Percentiles rank a stretch among this genome's conserved stretches.
Evolutionary conservation across 257 asterid genomes (phyloP).

Genomic region (Solanum pennellii): DNA sequence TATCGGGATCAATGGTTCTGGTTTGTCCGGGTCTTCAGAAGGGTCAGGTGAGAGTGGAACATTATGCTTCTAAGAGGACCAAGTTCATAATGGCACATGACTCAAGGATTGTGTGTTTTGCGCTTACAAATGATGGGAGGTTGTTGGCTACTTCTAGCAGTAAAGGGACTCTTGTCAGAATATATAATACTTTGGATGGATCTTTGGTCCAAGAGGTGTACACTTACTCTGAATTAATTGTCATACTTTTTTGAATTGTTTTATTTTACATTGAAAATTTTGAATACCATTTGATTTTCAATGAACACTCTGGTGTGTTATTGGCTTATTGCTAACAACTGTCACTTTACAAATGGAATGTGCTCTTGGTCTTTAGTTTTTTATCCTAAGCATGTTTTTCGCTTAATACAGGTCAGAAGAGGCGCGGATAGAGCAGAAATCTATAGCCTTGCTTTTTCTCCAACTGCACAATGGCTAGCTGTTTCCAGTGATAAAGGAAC

Average conservation of each 20-base stretch:
- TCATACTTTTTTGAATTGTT: background rate
- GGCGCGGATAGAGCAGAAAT: slow-evolving; percentile 98
- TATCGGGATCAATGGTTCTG: slow-evolving; percentile 58
- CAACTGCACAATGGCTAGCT: slow-evolving; percentile 84
- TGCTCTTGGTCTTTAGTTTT: background rate
- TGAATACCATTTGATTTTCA: background rate
- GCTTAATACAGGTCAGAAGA: slow-evolving; percentile 67
- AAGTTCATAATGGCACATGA: slow-evolving; percentile 73
- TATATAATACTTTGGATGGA: slow-evolving; percentile 72
- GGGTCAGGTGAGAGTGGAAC: slow-evolving; percentile 91
- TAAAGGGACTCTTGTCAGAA: slow-evolving; percentile 73
- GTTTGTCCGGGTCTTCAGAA: slow-evolving; percentile 79
- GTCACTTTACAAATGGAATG: background rate
- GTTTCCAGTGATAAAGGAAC: slow-evolving; percentile 97
- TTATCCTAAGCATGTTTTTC: background rate
- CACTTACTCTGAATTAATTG: background rate
- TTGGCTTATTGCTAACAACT: background rate
- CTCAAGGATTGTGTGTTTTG: slow-evolving; percentile 54
- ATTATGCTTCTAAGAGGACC: slow-evolving; percentile 61
- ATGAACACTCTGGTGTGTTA: background rate
- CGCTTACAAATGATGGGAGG: slow-evolving; percentile 77
- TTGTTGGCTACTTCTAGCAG: slow-evolving; percentile 80
- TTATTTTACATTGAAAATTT: background rate
- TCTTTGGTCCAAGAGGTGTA: slow-evolving; percentile 81
- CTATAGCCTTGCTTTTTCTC: slow-evolving; percentile 74